Percentiles rank a stretch among this genome's conserved stretches.
These are phyloP conservation scores for Citrullus colocynthis DNA, from an alignment of 306 rosid genomes.

Conservation along the genomic window DNA sequence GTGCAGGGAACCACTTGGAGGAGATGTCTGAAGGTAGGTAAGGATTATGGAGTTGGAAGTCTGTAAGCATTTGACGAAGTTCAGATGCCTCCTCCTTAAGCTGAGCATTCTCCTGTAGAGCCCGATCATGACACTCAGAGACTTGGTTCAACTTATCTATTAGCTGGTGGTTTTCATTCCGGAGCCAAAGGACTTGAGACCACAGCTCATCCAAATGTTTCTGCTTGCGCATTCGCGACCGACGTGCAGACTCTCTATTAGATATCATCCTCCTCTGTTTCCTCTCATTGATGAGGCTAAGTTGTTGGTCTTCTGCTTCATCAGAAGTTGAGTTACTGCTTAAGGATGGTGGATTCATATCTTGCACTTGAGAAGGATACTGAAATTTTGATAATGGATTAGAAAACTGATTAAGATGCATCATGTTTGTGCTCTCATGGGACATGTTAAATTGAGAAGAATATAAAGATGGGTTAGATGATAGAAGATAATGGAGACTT, in stretches of 20 bases:
- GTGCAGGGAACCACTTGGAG: conserved; percentile 35
- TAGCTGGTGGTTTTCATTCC: conserved; percentile 72
- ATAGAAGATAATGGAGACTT: conserved; percentile 34
- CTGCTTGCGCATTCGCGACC: conserved; percentile 90
- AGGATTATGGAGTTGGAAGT: conserved; percentile 53
- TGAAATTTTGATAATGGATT: conserved; percentile 31
- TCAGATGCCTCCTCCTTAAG: conserved; percentile 62
- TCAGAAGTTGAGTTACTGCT: conserved; percentile 85
- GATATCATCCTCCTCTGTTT: conserved; percentile 89
- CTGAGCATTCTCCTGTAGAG: conserved; percentile 52
- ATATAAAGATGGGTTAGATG: conserved; percentile 30
- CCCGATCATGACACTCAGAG: conserved; percentile 50
- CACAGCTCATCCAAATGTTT: conserved; percentile 88
- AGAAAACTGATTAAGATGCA: conserved; percentile 30
- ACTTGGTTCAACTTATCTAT: conserved; percentile 53
- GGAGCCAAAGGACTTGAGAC: conserved; percentile 87
- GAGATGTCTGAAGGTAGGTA: conserved; percentile 28
- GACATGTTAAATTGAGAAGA: conserved; percentile 17
- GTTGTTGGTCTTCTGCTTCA: conserved; percentile 72
- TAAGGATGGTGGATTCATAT: conserved; percentile 40
- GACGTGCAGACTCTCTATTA: conserved; percentile 81
- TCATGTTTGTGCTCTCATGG: conserved; percentile 24
- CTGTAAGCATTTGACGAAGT: conserved; percentile 61
- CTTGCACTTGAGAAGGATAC: conserved; percentile 32
- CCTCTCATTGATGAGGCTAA: conserved; percentile 57